phyloP scores from a whole-genome alignment of 2,329 filamentous ascomycete species.

The Arthrobotrys megalospora region DNA sequence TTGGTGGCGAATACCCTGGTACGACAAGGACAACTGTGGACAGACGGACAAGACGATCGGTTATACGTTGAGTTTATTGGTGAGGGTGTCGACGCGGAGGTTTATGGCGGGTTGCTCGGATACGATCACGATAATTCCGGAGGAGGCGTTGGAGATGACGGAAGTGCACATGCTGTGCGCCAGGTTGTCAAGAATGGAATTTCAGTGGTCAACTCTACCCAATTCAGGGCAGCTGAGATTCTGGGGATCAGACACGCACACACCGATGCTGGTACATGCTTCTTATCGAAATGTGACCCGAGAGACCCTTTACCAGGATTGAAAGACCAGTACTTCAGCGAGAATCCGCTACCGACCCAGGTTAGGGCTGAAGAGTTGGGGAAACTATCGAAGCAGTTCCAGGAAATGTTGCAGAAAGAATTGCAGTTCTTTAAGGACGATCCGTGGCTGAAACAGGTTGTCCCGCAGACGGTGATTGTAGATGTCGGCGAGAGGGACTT shows the following conservation, averaged over 20 bases:
- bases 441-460: constrained; percentile 39
- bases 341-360: constrained; percentile 60
- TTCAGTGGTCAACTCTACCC: constrained; percentile 60
- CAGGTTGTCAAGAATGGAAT: constrained; percentile 52
- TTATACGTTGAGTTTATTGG: constrained; percentile 62
- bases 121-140: constrained; percentile 50
- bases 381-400: constrained; percentile 57
- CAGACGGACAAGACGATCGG: constrained; percentile 61
- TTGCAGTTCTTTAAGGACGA: constrained; percentile 56
- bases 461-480: constrained; percentile 57
- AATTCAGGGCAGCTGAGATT: constrained; percentile 62
- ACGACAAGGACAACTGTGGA: constrained; percentile 62
- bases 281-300: constrained; percentile 37
- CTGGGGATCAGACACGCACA: constrained; percentile 63
- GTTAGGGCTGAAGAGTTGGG: constrained; percentile 49
- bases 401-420: constrained; percentile 50
- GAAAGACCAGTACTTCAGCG: constrained; percentile 63
- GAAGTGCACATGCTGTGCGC: constrained; percentile 45
- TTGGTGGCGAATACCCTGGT: constrained; percentile 62
- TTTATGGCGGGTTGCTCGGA: constrained; percentile 59
- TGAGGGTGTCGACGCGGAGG: constrained; percentile 62
- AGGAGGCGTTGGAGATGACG: constrained; percentile 44
- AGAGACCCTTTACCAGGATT: constrained; percentile 45
- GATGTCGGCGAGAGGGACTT: constrained; percentile 63
- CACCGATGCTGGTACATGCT: constrained; percentile 60